Base-by-base conservation (phyloP, 495 filamentous ascomycete genomes). In the Aspergillus baeticus region DNA sequence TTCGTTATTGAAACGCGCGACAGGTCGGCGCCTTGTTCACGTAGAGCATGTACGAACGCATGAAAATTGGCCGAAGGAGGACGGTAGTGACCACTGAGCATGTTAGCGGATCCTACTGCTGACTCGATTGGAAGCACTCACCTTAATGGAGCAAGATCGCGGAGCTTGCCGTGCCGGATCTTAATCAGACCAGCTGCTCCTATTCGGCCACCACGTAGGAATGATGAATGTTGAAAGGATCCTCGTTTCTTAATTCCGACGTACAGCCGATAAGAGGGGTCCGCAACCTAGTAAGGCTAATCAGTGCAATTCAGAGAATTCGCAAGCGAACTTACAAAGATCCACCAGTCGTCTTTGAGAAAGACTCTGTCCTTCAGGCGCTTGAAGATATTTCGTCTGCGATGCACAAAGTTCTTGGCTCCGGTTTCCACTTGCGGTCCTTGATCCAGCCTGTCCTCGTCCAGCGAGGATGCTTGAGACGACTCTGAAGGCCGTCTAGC, bases 231-330 rank as follows among this genome's bases (percentile, higher is more conserved):
- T 63, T 96, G 92, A 65, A 97, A 97, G 7, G 88, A 83, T 23
- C 92, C 92, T 23, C 83, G 84, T 65, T 89, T 85, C 62, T 97
- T 96, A 70, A 97, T 94, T 41, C 90, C 92, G 35, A 96, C 82
- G 73, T 96, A 96, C 0, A 96, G 76, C 7, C 92, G 84, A 62
- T 90, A 93, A 2, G 84, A 87, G 0, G 90, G 93, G 70, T 97
- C 92, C 31, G 73, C 73, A n/a, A 76, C 72, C 72, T 75, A 22
- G 26, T 8, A 18, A 21, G 6, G 42, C n/a, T 21, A 20, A 6
- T 39, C 58, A 35, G 39, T 29, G 6, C 26, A 26, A 29, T 29
- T 29, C 26, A n/a, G 22, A 51, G 35, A 8, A 53, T 33, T 14
- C 37, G 1, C 11, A 22, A 10, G 10, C 17, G n/a, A 21, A 51